phyloP scores from a whole-genome alignment of 75 land plant species.

The Sequoia sempervirens region DNA sequence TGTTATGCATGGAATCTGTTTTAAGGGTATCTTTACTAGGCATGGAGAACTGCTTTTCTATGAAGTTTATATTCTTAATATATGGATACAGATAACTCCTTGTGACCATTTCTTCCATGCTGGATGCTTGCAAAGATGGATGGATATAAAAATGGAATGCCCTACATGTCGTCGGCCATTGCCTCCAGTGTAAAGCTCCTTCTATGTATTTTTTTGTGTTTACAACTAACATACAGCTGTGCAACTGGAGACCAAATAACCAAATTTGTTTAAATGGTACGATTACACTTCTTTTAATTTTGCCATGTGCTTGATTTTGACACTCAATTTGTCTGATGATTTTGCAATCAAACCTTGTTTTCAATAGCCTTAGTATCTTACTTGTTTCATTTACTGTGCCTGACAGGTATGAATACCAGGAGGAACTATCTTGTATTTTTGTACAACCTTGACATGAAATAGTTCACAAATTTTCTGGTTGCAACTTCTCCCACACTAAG shows the following conservation, averaged over 20 bases:
- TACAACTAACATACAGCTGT: neutral
- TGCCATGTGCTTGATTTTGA: neutral
- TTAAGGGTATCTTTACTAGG: neutral
- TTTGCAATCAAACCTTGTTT: neutral
- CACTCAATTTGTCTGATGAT: neutral
- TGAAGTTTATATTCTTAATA: neutral
- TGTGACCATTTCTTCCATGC: slow-evolving; percentile 95
- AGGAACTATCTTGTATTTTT: slow-evolving; percentile 1
- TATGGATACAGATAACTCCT: slow-evolving; percentile 72
- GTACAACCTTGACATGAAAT: neutral
- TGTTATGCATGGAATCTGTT: neutral
- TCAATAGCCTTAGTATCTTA: neutral
- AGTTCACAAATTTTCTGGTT: neutral
- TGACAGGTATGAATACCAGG: neutral
- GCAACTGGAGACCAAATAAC: neutral
- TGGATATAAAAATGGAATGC: slow-evolving; percentile 99
- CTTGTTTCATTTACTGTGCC: neutral
- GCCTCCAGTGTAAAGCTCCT: slow-evolving; percentile 63
- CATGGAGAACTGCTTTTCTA: neutral
- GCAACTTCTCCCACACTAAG: neutral
- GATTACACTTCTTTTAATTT: neutral
- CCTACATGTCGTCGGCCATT: slow-evolving; percentile 93
- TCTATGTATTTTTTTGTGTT: neutral
- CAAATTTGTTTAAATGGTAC: neutral
- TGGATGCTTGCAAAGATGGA: slow-evolving; percentile 96